These are phyloP conservation scores for Botrytis medusae DNA, from an alignment of 2,329 filamentous ascomycete species.

Conservation along the genomic window DNA sequence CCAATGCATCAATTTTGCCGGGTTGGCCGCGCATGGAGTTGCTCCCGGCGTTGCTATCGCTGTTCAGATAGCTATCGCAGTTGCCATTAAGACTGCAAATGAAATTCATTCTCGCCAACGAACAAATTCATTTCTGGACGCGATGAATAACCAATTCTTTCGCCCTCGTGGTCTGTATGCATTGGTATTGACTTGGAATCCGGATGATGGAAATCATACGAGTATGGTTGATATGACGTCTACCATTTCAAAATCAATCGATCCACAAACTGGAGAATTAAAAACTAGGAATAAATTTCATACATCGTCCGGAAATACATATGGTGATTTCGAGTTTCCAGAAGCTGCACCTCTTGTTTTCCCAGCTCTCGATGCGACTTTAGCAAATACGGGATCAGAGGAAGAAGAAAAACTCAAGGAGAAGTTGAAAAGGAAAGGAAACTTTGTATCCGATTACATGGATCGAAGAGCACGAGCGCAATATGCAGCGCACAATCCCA, in stretches of 20 bases:
- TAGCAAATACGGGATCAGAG: constrained; percentile 13
- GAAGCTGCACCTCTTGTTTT: constrained; percentile 44
- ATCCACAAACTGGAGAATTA: constrained; percentile 26
- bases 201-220: constrained; percentile 35
- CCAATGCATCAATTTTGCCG: neutral
- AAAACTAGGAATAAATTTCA: constrained; percentile 14
- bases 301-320: constrained; percentile 41
- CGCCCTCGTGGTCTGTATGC: constrained; percentile 55
- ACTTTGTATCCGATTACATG: constrained; percentile 33
- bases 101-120: constrained; percentile 36
- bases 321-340: constrained; percentile 42
- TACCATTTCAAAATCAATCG: constrained; percentile 37
- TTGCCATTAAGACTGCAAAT: constrained; percentile 45
- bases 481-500: constrained; percentile 43
- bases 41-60: neutral
- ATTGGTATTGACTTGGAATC: constrained; percentile 55
- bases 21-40: neutral
- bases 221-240: constrained; percentile 40
- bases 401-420: constrained; percentile 34
- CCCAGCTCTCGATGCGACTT: constrained; percentile 38
- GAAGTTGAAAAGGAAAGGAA: constrained; percentile 42
- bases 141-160: constrained; percentile 57
- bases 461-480: constrained; percentile 42
- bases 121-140: constrained; percentile 53
- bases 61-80: constrained; percentile 44